Conservation (phyloP, 2,329 filamentous ascomycete genomes). For the Pseudogymnoascus sp. region DNA sequence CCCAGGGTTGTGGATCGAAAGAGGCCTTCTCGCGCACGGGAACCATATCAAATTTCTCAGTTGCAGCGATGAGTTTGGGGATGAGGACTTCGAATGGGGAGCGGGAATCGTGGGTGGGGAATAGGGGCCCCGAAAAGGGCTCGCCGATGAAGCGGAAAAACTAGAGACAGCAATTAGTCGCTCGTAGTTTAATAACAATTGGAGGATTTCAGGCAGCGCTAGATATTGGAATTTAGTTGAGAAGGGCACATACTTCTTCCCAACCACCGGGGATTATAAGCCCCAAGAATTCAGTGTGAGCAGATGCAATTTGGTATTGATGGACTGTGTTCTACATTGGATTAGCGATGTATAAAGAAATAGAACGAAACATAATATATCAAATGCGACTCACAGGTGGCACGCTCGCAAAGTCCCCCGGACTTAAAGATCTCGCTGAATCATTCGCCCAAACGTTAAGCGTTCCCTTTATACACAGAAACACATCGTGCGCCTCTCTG, state of each 20-base stretch:
- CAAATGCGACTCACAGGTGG: constrained; percentile 38
- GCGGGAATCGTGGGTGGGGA: constrained; percentile 43
- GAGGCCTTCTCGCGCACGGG: constrained; percentile 40
- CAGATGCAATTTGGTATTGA: constrained; percentile 45
- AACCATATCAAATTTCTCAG: constrained; percentile 46
- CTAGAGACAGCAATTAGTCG: neutral
- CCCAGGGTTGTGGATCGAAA: constrained; percentile 36
- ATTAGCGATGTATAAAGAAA: constrained; percentile 9
- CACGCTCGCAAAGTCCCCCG: constrained; percentile 49
- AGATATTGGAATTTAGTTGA: neutral
- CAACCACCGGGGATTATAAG: constrained; percentile 49
- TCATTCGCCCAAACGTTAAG: constrained; percentile 51
- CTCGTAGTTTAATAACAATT: neutral
- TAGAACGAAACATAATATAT: neutral
- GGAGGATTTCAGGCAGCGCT: neutral
- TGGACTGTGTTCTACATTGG: constrained; percentile 38
- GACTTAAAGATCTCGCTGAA: constrained; percentile 41
- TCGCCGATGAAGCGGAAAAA: constrained; percentile 52
- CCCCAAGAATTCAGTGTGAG: constrained; percentile 45
- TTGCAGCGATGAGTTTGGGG: constrained; percentile 47
- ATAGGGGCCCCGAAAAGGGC: constrained; percentile 39
- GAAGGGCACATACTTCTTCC: constrained; percentile 33
- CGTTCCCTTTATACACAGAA: constrained; percentile 45
- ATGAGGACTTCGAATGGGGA: constrained; percentile 42
- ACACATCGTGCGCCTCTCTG: constrained; percentile 47